These are phyloP conservation scores for Zanthoxylum bungeanum DNA, from an alignment of 345 rosid species.

Conservation along the genomic window DNA sequence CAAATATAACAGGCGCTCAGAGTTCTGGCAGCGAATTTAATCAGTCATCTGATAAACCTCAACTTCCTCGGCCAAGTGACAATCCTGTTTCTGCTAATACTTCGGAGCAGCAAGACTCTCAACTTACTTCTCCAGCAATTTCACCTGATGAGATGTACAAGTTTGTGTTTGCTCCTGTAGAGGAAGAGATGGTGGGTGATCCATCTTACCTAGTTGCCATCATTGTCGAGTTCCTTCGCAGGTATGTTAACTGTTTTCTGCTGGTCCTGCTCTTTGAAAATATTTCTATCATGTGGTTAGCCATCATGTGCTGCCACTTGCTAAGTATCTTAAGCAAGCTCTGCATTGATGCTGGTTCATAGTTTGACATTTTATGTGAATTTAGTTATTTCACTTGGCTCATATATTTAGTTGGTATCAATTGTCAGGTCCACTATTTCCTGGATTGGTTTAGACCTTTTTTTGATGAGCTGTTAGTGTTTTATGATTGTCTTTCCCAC, in stretches of 20 bases:
- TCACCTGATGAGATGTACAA: constrained; percentile 94
- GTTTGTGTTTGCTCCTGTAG: constrained; percentile 79
- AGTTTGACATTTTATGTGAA: neutral
- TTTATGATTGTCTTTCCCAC: constrained; percentile 3
- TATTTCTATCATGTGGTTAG: neutral
- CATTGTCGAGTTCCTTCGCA: constrained; percentile 78
- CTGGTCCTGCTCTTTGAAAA: constrained; percentile 5
- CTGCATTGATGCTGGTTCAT: neutral
- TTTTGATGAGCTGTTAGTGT: neutral
- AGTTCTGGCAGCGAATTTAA: constrained; percentile 31
- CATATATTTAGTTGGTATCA: neutral
- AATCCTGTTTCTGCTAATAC: constrained; percentile 44
- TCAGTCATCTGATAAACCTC: constrained; percentile 34
- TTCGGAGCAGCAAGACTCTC: constrained; percentile 63
- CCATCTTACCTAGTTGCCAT: constrained; percentile 81
- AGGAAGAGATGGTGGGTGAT: constrained; percentile 85
- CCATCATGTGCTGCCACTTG: neutral
- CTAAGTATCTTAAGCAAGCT: neutral
- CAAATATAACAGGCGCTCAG: constrained; percentile 28
- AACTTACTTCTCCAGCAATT: constrained; percentile 71
- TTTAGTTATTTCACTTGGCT: neutral
- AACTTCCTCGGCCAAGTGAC: constrained; percentile 37
- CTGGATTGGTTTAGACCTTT: neutral
- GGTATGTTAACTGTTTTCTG: constrained; percentile 43
- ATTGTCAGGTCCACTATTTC: neutral